Percentiles rank a stretch among this genome's conserved stretches.
Conservation (phyloP, 371 early-diverging fungal genomes). For the Lichtheimia corymbifera region DNA sequence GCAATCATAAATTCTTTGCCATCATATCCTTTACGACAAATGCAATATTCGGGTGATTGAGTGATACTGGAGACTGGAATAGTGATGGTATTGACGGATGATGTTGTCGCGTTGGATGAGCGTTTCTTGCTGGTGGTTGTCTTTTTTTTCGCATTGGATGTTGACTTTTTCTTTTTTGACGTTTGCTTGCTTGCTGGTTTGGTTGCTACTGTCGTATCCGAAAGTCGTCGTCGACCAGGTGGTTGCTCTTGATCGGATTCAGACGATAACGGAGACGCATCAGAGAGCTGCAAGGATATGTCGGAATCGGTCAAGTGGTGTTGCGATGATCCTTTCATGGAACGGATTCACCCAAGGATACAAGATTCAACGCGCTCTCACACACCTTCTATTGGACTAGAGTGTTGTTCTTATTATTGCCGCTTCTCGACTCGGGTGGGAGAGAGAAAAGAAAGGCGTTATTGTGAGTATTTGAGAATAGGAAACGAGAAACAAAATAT, state of each 20-base stretch:
- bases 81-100: constrained; percentile 8
- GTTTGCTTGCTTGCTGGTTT: constrained; percentile 9
- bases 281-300: constrained; percentile 41
- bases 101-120: background rate
- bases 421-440: no score
- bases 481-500: no score
- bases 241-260: constrained; percentile 21
- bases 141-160: no score
- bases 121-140: no score
- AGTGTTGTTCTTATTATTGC: no score
- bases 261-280: constrained; percentile 45
- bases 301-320: constrained; percentile 29
- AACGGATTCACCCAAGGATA: constrained; percentile 5
- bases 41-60: constrained; percentile 34
- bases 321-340: constrained; percentile 18
- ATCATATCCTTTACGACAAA: constrained; percentile 62
- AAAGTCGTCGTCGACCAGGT: constrained; percentile 9
- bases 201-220: constrained; percentile 11
- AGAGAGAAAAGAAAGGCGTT: no score
- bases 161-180: constrained; percentile 12
- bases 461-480: no score
- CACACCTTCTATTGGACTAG: no score
- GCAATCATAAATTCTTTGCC: constrained; percentile 80
- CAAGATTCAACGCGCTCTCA: no score
- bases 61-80: constrained; percentile 18